phyloP scores from a whole-genome alignment of 2,329 filamentous ascomycete species.

The Byssothecium circinans region DNA sequence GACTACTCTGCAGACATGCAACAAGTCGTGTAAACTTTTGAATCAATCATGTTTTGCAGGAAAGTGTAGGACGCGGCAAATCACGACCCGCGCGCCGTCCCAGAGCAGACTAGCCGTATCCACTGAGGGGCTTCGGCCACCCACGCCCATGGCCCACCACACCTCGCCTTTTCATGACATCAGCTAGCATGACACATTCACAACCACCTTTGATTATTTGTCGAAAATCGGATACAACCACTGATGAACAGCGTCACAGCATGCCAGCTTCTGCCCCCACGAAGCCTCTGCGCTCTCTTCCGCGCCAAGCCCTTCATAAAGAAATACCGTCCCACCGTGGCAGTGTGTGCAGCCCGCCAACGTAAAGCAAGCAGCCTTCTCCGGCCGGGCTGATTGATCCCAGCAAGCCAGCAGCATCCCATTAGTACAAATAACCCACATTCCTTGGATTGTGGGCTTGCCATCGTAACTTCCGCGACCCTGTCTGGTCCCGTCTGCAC shows the following conservation, averaged over 20 bases:
- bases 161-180: constrained; percentile 4
- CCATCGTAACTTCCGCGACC: constrained; percentile 11
- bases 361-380: not conserved
- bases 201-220: not conserved
- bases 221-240: not conserved
- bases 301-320: not conserved
- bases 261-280: constrained; percentile 1
- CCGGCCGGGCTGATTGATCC: constrained; percentile 10
- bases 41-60: too few species aligned
- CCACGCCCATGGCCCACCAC: too few species aligned
- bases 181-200: constrained; percentile 1
- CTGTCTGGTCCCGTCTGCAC: constrained; percentile 2
- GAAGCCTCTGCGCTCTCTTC: not conserved
- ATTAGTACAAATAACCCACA: constrained; percentile 8
- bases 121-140: not conserved
- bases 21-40: too few species aligned
- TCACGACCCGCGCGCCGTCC: not conserved
- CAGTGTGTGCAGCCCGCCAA: constrained; percentile 1
- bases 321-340: too few species aligned
- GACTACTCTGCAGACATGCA: too few species aligned
- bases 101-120: not conserved
- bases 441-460: constrained; percentile 28
- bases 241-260: not conserved
- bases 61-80: too few species aligned
- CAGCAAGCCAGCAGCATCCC: constrained; percentile 6